Conservation (phyloP, 257 asterid genomes). For the Solanum etuberosum region DNA sequence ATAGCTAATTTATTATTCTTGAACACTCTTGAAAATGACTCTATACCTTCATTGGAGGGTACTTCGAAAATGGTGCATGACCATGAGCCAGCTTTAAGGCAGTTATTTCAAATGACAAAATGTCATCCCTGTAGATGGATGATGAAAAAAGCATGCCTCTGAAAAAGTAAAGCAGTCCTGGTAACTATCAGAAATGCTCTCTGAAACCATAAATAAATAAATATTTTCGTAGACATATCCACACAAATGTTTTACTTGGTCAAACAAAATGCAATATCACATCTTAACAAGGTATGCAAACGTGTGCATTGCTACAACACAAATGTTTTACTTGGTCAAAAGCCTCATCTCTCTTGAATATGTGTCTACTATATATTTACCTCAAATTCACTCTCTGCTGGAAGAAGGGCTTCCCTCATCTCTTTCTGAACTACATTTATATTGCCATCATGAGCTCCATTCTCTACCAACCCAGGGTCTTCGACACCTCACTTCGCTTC, state of each 20-base stretch:
- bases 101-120: constrained; percentile 98
- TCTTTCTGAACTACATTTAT: no score
- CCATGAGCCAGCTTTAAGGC: constrained; percentile 99
- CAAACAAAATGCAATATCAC: background rate
- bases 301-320: background rate
- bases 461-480: no score
- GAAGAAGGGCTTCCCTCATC: no score
- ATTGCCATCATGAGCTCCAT: no score
- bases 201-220: background rate
- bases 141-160: background rate
- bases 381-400: no score
- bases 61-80: constrained; percentile 97
- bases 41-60: constrained; percentile 97
- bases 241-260: background rate
- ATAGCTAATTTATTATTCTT: background rate
- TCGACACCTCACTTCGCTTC: no score
- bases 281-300: background rate
- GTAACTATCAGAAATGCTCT: background rate
- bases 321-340: no score
- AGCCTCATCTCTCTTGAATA: no score
- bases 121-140: constrained; percentile 71
- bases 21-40: background rate
- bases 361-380: no score
- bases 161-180: background rate
- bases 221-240: background rate